Percentiles rank a stretch among this genome's conserved stretches.
These are phyloP conservation scores for Inonotus obliquus DNA, from an alignment of 1,284 basidiomycete genomes.

Conservation along the genomic window DNA sequence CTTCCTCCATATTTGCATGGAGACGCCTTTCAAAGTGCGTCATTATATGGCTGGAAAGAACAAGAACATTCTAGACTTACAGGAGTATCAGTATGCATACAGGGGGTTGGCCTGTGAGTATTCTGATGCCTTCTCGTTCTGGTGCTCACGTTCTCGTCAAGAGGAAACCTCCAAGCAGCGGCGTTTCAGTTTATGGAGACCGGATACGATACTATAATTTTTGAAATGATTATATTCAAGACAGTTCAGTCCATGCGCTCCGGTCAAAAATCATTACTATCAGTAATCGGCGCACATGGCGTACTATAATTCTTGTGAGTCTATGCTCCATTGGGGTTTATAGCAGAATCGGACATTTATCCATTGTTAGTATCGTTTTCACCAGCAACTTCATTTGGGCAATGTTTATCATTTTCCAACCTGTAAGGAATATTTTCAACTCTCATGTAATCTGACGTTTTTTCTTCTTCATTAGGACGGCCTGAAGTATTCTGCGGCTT, in stretches of 20 bases:
- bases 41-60: not conserved
- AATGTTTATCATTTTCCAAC: slow-evolving; percentile 1
- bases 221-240: slow-evolving; percentile 2
- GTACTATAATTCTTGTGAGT: not conserved
- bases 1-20: not conserved
- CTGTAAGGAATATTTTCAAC: not conserved
- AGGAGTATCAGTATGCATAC: not conserved
- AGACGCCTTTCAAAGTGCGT: slow-evolving; percentile 1
- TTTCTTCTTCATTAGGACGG: not conserved
- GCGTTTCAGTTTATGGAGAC: slow-evolving; percentile 13
- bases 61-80: not conserved
- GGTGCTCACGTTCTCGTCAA: not conserved
- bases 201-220: slow-evolving; percentile 3
- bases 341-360: not conserved
- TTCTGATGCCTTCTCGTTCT: not conserved
- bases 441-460: not conserved
- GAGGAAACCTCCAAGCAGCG: slow-evolving; percentile 3
- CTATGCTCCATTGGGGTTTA: not conserved
- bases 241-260: not conserved
- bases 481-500: not conserved
- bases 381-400: not conserved
- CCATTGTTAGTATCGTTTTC: not conserved
- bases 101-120: not conserved
- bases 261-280: not conserved
- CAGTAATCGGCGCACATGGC: not conserved